phyloP scores from a whole-genome alignment of 2,329 filamentous ascomycete genomes.

The Tolypocladium paradoxum region DNA sequence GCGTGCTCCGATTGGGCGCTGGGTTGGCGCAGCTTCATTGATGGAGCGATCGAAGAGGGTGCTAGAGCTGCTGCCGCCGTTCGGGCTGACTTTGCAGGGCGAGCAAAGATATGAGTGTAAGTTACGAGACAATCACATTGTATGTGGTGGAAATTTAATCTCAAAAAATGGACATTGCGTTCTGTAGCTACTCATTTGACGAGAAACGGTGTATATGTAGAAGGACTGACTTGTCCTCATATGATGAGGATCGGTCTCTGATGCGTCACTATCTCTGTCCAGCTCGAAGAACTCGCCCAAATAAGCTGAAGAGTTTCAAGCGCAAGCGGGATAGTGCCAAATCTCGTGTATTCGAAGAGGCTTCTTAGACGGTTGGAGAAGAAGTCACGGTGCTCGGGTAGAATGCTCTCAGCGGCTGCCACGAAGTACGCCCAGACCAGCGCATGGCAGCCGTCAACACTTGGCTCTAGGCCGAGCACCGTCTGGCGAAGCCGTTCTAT shows the following conservation, averaged over 20 bases:
- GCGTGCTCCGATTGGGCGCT: constrained; percentile 37
- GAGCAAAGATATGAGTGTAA: neutral
- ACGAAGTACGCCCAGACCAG: constrained; percentile 31
- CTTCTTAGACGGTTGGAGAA: constrained; percentile 18
- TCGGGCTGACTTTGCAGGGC: neutral
- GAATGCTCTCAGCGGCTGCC: constrained; percentile 25
- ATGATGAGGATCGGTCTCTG: constrained; percentile 18
- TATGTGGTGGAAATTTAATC: too few species aligned
- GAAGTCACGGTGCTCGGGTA: constrained; percentile 22
- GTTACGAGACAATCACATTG: too few species aligned
- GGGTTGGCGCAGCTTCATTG: constrained; percentile 38
- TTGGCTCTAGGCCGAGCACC: constrained; percentile 14
- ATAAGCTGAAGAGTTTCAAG: constrained; percentile 21
- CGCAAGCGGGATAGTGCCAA: constrained; percentile 26
- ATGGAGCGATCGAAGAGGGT: constrained; percentile 37
- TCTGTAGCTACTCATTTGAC: too few species aligned
- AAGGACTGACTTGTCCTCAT: constrained; percentile 4
- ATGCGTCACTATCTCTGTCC: constrained; percentile 18
- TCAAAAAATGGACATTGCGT: too few species aligned
- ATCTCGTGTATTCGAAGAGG: constrained; percentile 21
- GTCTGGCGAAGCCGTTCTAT: constrained; percentile 21
- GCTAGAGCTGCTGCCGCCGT: neutral
- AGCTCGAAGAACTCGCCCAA: constrained; percentile 17
- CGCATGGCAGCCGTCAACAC: constrained; percentile 22
- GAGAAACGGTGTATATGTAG: too few species aligned